Conservation (phyloP, 768 basidiomycete genomes). For the Boletus subcaerulescens region DNA sequence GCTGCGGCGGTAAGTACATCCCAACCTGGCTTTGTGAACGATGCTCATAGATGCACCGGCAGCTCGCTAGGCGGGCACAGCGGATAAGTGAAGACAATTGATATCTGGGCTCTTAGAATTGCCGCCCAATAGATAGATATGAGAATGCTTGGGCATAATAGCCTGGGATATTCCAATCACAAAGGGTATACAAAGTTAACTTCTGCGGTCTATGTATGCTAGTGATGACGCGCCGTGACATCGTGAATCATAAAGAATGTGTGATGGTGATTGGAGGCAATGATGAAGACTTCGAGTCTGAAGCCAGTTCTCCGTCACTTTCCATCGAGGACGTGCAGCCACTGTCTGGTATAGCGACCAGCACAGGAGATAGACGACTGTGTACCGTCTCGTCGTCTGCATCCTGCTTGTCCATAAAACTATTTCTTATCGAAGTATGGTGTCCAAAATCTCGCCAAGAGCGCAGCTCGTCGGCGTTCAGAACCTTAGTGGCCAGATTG, state of each 20-base stretch:
- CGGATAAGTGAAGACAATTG: slow-evolving; percentile 48
- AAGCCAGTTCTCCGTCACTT: slow-evolving; percentile 29
- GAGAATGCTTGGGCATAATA: slow-evolving; percentile 4
- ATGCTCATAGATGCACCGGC: slow-evolving; percentile 3
- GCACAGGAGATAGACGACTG: slow-evolving; percentile 10
- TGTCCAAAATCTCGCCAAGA: slow-evolving; percentile 48
- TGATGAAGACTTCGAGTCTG: slow-evolving; percentile 11
- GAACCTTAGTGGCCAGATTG: slow-evolving; percentile 58
- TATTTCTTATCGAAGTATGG: slow-evolving; percentile 8
- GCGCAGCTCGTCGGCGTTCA: slow-evolving; percentile 69
- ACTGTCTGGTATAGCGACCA: slow-evolving; percentile 20
- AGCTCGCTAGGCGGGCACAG: slow-evolving; percentile 81
- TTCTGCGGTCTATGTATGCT: slow-evolving; percentile 25
- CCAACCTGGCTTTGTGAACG: neutral
- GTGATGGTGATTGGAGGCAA: slow-evolving; percentile 47
- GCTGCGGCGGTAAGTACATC: slow-evolving; percentile 68
- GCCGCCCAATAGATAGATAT: slow-evolving; percentile 16
- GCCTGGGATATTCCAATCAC: slow-evolving; percentile 14
- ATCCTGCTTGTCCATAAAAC: slow-evolving; percentile 18
- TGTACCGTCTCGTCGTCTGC: slow-evolving; percentile 33
- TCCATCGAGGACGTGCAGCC: slow-evolving; percentile 15
- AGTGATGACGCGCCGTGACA: slow-evolving; percentile 7
- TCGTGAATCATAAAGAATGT: slow-evolving; percentile 32
- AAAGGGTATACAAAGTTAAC: slow-evolving; percentile 27
- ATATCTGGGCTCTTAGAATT: too few species aligned